Evolutionary conservation across 192 early-diverging fungal species (phyloP).

Genomic region (Mortierella claussenii): DNA sequence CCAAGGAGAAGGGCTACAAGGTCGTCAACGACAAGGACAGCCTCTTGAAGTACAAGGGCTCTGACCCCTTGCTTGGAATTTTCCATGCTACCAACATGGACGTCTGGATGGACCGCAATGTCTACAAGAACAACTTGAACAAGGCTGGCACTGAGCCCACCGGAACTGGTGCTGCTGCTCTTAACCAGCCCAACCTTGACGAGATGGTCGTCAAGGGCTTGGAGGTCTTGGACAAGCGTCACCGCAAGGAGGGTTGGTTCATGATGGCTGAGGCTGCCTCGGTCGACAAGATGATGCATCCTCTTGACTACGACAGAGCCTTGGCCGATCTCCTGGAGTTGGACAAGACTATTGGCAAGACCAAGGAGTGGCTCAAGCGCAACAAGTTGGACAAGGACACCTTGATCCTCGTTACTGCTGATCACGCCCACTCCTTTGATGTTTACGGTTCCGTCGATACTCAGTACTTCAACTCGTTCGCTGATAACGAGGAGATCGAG

Average conservation of each 20-base stretch:
- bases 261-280: constrained; percentile 73
- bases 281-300: constrained; percentile 72
- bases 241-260: constrained; percentile 71
- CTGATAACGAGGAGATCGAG: constrained; percentile 47
- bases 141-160: constrained; percentile 56
- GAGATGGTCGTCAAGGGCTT: constrained; percentile 71
- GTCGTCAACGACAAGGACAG: constrained; percentile 59
- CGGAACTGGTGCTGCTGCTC: constrained; percentile 53
- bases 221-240: constrained; percentile 66
- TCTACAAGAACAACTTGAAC: constrained; percentile 62
- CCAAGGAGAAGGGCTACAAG: constrained; percentile 63
- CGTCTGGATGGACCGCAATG: constrained; percentile 72
- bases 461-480: constrained; percentile 59
- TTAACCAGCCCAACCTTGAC: constrained; percentile 66
- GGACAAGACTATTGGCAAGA: constrained; percentile 67
- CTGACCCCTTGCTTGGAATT: constrained; percentile 68
- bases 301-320: constrained; percentile 70
- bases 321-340: constrained; percentile 72
- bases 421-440: constrained; percentile 72
- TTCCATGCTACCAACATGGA: constrained; percentile 69
- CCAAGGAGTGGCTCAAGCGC: constrained; percentile 61
- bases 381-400: constrained; percentile 63
- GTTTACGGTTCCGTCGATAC: constrained; percentile 72
- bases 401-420: constrained; percentile 72
- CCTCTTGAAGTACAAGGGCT: constrained; percentile 61